These are phyloP conservation scores for Epicoccum sorghinum DNA, from an alignment of 2,329 filamentous ascomycete genomes.

Conservation along the genomic window DNA sequence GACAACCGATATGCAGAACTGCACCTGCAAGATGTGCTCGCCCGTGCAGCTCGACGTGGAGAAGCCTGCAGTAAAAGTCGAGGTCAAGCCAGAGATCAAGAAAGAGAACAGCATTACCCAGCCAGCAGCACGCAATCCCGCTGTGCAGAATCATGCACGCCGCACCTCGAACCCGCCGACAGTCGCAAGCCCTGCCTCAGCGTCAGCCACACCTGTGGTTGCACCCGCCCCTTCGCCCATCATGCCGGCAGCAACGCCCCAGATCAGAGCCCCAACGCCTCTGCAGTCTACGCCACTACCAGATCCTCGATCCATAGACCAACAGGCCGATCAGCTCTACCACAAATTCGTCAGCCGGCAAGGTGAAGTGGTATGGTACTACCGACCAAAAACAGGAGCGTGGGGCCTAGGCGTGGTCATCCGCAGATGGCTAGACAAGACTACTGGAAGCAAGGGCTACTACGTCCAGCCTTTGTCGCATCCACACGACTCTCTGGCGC, in stretches of 20 bases:
- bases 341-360: conserved; percentile 58
- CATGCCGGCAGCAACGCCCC: conserved; percentile 6
- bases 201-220: conserved; percentile 25
- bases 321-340: conserved; percentile 56
- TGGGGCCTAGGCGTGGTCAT: conserved; percentile 62
- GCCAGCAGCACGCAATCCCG: conserved; percentile 22
- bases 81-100: conserved; percentile 39
- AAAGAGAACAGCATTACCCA: conserved; percentile 10
- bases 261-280: conserved; percentile 31
- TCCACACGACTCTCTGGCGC: conserved; percentile 48
- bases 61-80: conserved; percentile 35
- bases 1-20: conserved; percentile 60
- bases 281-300: conserved; percentile 48
- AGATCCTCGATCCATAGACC: conserved; percentile 52
- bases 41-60: conserved; percentile 58
- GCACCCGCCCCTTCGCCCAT: conserved; percentile 6
- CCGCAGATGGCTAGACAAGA: conserved; percentile 51
- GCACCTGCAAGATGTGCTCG: conserved; percentile 63
- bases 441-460: conserved; percentile 43
- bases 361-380: conserved; percentile 65
- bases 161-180: conserved; percentile 29
- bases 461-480: conserved; percentile 58
- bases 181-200: conserved; percentile 30
- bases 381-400: conserved; percentile 51
- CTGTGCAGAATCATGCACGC: conserved; percentile 36